phyloP scores from a whole-genome alignment of 2,329 filamentous ascomycete species.

The Claviceps purpurea region DNA sequence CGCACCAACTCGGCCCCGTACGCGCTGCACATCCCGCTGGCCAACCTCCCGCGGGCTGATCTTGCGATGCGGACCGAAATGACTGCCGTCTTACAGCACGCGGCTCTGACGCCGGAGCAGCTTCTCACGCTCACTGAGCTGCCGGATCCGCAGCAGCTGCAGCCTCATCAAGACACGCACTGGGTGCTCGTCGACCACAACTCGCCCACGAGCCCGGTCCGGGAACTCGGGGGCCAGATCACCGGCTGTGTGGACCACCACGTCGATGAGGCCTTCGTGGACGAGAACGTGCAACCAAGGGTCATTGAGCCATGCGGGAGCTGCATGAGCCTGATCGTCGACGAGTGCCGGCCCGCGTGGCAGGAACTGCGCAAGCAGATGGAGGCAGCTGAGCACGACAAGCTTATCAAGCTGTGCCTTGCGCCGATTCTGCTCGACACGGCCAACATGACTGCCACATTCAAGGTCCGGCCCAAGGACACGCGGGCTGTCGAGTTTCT shows the following conservation, averaged over 20 bases:
- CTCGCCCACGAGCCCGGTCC: constrained; percentile 47
- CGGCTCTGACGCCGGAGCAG: constrained; percentile 44
- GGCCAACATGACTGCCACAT: constrained; percentile 43
- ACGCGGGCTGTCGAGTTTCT: constrained; percentile 42
- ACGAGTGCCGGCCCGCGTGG: constrained; percentile 46
- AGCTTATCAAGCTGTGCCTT: constrained; percentile 53
- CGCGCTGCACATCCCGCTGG: constrained; percentile 55
- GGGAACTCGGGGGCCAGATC: constrained; percentile 37
- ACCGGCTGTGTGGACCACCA: constrained; percentile 67
- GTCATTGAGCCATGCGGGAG: constrained; percentile 56
- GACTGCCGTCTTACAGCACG: constrained; percentile 46
- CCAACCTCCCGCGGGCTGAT: constrained; percentile 56
- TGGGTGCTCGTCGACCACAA: constrained; percentile 79
- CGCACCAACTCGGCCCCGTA: constrained; percentile 43
- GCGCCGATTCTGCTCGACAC: constrained; percentile 66
- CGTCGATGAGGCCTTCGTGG: constrained; percentile 51
- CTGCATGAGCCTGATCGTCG: constrained; percentile 57
- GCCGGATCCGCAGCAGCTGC: constrained; percentile 25
- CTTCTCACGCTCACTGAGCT: constrained; percentile 49
- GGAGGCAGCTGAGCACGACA: constrained; percentile 27
- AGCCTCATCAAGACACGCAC: constrained; percentile 36
- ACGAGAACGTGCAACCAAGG: constrained; percentile 34
- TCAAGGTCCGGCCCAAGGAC: constrained; percentile 55
- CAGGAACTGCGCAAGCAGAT: constrained; percentile 25
- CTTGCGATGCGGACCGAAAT: constrained; percentile 63